Conservation (phyloP, 2,329 filamentous ascomycete species). For the Epichloe gansuensis region DNA sequence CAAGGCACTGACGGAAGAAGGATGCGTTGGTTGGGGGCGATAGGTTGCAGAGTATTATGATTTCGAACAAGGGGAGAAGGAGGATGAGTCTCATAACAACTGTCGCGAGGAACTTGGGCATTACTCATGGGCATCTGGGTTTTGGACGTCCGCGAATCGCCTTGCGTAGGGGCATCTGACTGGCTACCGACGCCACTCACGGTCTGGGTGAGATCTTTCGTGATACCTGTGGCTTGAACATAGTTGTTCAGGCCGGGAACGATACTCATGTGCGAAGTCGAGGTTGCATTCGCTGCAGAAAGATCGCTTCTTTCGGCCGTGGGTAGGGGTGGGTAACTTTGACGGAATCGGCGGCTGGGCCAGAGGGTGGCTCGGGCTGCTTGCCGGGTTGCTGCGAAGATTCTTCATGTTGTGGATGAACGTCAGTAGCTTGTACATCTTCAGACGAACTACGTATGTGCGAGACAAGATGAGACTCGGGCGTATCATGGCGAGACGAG, state of each 20-base stretch:
- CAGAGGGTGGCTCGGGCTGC: not conserved
- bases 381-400: not conserved
- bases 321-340: not conserved
- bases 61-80: slow-evolving; percentile 56
- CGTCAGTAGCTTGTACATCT: slow-evolving; percentile 15
- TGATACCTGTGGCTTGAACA: slow-evolving; percentile 7
- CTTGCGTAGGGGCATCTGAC: slow-evolving; percentile 22
- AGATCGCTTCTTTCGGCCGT: not conserved
- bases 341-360: not conserved
- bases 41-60: slow-evolving; percentile 61
- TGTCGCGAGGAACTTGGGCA: slow-evolving; percentile 11
- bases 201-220: slow-evolving; percentile 13
- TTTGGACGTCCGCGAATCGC: slow-evolving; percentile 17
- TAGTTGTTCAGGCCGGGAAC: slow-evolving; percentile 23
- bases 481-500: slow-evolving; percentile 83
- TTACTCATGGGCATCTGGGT: slow-evolving; percentile 7
- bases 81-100: slow-evolving; percentile 21
- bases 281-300: slow-evolving; percentile 4
- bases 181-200: slow-evolving; percentile 29
- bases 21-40: slow-evolving; percentile 68
- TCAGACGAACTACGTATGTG: slow-evolving; percentile 35
- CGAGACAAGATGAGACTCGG: slow-evolving; percentile 38
- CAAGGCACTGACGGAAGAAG: slow-evolving; percentile 39
- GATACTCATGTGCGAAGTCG: slow-evolving; percentile 8
- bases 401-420: slow-evolving; percentile 8